Percentiles rank a stretch among this genome's conserved stretches.
Evolutionary conservation across 2,329 filamentous ascomycete species (phyloP).

Genomic region (Colletotrichum lindemuthianum): DNA sequence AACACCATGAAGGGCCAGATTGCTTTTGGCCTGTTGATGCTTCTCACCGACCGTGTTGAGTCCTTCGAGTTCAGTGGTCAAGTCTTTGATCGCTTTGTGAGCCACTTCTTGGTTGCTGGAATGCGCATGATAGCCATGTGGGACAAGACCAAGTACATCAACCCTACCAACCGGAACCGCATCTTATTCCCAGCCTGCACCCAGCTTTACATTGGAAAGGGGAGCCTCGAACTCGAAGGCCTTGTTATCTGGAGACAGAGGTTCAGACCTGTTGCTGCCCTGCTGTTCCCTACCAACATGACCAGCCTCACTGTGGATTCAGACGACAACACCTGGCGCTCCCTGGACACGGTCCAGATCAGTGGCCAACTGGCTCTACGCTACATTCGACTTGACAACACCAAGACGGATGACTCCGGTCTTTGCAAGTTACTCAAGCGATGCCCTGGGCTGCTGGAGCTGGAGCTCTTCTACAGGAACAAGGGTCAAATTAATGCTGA

Average conservation of each 20-base stretch:
- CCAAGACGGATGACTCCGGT: not conserved
- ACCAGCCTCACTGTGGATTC: not conserved
- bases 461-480: not conserved
- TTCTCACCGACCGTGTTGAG: too few relatives aligned
- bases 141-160: too few relatives aligned
- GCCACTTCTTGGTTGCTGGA: too few relatives aligned
- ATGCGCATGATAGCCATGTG: too few relatives aligned
- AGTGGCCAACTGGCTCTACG: conserved; percentile 1
- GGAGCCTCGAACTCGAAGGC: too few relatives aligned
- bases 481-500: not conserved
- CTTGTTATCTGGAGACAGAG: too few relatives aligned
- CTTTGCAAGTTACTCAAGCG: conserved; percentile 19
- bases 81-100: too few relatives aligned
- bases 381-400: not conserved
- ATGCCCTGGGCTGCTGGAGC: conserved; percentile 14
- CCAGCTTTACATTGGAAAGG: too few relatives aligned
- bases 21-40: not conserved
- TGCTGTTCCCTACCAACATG: conserved; percentile 3
- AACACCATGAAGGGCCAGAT: too few relatives aligned
- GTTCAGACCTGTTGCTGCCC: not conserved
- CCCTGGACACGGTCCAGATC: not conserved
- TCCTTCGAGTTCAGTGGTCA: too few relatives aligned
- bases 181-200: too few relatives aligned
- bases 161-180: too few relatives aligned
- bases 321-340: conserved; percentile 1